Conservation (phyloP, 768 basidiomycete genomes). For the Auricularia sp. region DNA sequence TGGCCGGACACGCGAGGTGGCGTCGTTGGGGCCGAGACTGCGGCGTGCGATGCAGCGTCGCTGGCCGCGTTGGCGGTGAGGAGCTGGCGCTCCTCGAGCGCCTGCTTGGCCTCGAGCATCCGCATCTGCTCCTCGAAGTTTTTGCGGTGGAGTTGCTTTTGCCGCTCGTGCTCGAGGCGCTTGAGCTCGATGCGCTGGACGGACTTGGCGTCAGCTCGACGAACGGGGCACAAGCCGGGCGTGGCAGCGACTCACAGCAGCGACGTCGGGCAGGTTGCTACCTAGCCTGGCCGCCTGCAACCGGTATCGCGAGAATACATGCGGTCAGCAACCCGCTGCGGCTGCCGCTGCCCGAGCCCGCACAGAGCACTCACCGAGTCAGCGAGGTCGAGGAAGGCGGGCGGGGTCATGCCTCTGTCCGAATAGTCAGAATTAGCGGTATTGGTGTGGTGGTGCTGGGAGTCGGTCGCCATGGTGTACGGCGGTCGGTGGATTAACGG, state of each 20-base stretch:
- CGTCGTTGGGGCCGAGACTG: constrained; percentile 83
- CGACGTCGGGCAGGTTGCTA: constrained; percentile 79
- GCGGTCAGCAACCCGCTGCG: constrained; percentile 12
- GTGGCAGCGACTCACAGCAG: constrained; percentile 50
- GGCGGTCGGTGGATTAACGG: not conserved
- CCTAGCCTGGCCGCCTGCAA: constrained; percentile 69
- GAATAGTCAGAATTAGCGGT: constrained; percentile 5
- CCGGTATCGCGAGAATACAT: constrained; percentile 8
- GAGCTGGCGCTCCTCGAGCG: constrained; percentile 69
- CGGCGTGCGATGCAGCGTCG: constrained; percentile 53
- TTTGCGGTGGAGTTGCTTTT: constrained; percentile 76
- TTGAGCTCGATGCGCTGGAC: constrained; percentile 79
- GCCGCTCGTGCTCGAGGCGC: constrained; percentile 80
- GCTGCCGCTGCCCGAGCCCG: not conserved
- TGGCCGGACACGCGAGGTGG: constrained; percentile 70
- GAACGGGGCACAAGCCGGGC: not conserved
- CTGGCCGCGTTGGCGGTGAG: constrained; percentile 45
- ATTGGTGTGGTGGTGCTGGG: not conserved
- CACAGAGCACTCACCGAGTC: constrained; percentile 60
- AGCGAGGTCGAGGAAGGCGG: constrained; percentile 87
- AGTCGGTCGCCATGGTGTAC: not conserved
- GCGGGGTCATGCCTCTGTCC: constrained; percentile 43
- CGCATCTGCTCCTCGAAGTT: constrained; percentile 97
- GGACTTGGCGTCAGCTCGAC: too few species aligned
- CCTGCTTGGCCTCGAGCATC: constrained; percentile 83